Conservation (phyloP, 1,284 basidiomycete genomes). For the Volvariella volvacea region DNA sequence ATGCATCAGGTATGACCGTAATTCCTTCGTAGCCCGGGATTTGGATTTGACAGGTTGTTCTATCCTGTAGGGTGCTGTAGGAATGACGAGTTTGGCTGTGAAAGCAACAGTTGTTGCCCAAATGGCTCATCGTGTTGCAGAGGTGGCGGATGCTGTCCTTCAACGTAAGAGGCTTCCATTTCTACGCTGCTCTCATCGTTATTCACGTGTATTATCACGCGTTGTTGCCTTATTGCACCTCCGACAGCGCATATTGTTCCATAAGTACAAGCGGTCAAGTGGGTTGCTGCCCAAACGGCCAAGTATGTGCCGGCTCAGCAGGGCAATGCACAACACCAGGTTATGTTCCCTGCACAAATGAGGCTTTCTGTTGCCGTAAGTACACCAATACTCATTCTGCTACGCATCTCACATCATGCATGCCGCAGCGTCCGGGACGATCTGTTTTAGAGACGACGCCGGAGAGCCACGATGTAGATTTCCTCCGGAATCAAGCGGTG, state of each 20-base stretch:
- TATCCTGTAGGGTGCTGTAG: slow-evolving; percentile 5
- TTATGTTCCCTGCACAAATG: slow-evolving; percentile 5
- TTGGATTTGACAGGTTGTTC: neutral
- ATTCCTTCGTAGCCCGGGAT: neutral
- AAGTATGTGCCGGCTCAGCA: slow-evolving; percentile 3
- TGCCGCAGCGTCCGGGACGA: neutral
- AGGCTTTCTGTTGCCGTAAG: slow-evolving; percentile 10
- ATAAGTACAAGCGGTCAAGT: neutral
- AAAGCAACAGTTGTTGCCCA: slow-evolving; percentile 5
- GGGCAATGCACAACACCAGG: slow-evolving; percentile 4
- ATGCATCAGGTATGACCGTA: slow-evolving; percentile 2
- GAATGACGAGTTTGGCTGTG: slow-evolving; percentile 6
- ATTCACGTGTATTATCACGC: no score
- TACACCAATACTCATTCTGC: neutral
- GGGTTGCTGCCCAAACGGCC: slow-evolving; percentile 11
- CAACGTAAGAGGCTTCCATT: neutral
- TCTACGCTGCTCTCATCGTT: neutral
- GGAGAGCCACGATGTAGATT: neutral
- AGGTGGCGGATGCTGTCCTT: slow-evolving; percentile 7
- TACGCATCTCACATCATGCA: no score
- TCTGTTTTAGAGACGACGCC: neutral
- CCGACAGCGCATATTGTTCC: slow-evolving; percentile 5
- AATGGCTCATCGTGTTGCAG: neutral
- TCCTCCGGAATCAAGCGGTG: no score
- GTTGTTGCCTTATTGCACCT: neutral